phyloP scores from a whole-genome alignment of 495 filamentous ascomycete species.

The Cryomyces antarcticus region DNA sequence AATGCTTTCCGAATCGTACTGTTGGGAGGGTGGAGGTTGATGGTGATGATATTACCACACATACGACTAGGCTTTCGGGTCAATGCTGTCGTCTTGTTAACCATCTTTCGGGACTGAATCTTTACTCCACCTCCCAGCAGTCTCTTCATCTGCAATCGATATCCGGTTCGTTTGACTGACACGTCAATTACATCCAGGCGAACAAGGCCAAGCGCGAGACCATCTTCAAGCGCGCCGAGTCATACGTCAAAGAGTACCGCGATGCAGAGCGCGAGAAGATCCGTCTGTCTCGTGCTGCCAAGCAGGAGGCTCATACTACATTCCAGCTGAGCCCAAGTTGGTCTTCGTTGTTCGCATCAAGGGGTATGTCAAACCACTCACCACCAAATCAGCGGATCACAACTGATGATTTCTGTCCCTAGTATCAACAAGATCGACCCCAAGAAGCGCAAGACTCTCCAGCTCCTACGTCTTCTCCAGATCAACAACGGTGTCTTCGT shows the following conservation, averaged over 20 bases:
- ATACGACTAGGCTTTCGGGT: conserved; percentile 76
- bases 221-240: conserved; percentile 99
- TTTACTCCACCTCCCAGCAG: neutral
- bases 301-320: conserved; percentile 82
- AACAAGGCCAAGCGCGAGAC: conserved; percentile 92
- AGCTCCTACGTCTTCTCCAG: conserved; percentile 95
- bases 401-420: neutral
- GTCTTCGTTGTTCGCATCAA: conserved; percentile 99
- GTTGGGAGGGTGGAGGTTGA: conserved; percentile 5
- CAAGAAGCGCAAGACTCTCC: conserved; percentile 99
- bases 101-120: conserved; percentile 99
- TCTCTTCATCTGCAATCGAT: conserved; percentile 1
- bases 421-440: conserved; percentile 99
- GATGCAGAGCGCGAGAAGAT: conserved; percentile 96
- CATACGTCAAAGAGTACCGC: conserved; percentile 98
- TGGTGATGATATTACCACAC: conserved; percentile 59
- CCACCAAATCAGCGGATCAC: neutral
- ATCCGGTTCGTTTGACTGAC: neutral
- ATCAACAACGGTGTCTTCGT: conserved; percentile 99
- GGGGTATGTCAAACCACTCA: conserved; percentile 34
- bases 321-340: conserved; percentile 84
- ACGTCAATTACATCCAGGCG: conserved; percentile 31
- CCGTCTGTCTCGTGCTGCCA: conserved; percentile 68
- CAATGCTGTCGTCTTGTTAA: conserved; percentile 92
- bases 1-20: conserved; percentile 15